phyloP scores from a whole-genome alignment of 371 early-diverging fungal species.

The Furculomyces boomerangus region DNA sequence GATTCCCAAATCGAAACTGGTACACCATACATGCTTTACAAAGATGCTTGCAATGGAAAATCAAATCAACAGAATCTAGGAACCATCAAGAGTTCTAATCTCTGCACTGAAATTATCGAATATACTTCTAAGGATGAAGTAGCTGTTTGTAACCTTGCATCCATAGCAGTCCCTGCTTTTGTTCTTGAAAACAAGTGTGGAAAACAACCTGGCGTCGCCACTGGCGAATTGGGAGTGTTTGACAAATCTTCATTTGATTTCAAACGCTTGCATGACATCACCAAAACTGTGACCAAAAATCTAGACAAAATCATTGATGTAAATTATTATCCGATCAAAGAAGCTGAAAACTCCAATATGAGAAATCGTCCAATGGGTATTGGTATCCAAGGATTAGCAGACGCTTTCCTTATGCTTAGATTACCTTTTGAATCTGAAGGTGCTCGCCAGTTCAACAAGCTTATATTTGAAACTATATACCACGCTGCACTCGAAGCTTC shows the following conservation, averaged over 20 bases:
- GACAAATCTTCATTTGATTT: constrained; percentile 17
- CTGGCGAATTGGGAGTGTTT: neutral
- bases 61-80: constrained; percentile 97
- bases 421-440: constrained; percentile 91
- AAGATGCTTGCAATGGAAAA: constrained; percentile 95
- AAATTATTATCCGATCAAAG: constrained; percentile 93
- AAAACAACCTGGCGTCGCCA: neutral
- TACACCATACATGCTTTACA: constrained; percentile 98
- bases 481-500: constrained; percentile 93
- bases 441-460: constrained; percentile 72
- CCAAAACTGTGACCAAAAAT: constrained; percentile 80
- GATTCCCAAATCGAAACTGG: constrained; percentile 99
- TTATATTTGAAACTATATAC: constrained; percentile 97
- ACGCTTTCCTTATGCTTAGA: constrained; percentile 91
- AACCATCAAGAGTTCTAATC: constrained; percentile 80
- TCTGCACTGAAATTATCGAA: constrained; percentile 88
- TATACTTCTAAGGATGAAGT: constrained; percentile 94
- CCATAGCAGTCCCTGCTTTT: constrained; percentile 91
- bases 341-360: constrained; percentile 78
- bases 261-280: constrained; percentile 26
- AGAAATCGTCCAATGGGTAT: constrained; percentile 96
- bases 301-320: constrained; percentile 96
- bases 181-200: constrained; percentile 28
- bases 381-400: constrained; percentile 99
- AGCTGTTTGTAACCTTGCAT: constrained; percentile 98